A percentile compares a stretch with the other conserved stretches of the same genome.
Conservation (phyloP, 164 flowering plant species). For the Vitis amurensis region DNA sequence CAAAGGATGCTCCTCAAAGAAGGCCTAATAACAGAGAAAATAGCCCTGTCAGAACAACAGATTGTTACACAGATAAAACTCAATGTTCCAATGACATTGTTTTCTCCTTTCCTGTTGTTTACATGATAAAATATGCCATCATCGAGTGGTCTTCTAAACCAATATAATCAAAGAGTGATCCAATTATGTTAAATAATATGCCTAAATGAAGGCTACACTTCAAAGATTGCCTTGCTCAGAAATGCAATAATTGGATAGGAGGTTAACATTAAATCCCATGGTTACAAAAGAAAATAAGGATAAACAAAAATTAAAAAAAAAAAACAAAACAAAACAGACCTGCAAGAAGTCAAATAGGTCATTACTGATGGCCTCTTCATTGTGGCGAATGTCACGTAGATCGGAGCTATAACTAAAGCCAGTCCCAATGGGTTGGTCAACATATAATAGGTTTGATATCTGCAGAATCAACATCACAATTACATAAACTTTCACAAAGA, state of each 20-base stretch:
- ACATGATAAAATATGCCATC: no score
- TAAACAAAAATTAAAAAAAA: background rate
- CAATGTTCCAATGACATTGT: no score
- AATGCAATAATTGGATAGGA: no score
- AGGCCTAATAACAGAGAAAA: slow-evolving; percentile 20
- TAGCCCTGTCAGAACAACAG: background rate
- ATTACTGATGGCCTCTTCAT: slow-evolving; percentile 35
- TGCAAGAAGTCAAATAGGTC: slow-evolving; percentile 43
- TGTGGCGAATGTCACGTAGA: slow-evolving; percentile 32
- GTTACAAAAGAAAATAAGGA: background rate
- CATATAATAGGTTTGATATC: slow-evolving; percentile 38
- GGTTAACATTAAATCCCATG: no score
- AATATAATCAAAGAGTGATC: no score
- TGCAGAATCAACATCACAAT: slow-evolving; percentile 15
- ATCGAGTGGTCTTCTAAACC: no score
- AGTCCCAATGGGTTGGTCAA: slow-evolving; percentile 44
- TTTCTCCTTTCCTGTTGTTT: no score
- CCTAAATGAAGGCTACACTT: no score
- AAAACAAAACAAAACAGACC: slow-evolving; percentile 12
- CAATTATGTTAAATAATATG: no score
- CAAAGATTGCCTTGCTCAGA: no score
- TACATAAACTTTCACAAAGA: background rate
- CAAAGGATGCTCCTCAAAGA: slow-evolving; percentile 38
- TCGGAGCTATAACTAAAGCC: slow-evolving; percentile 41
- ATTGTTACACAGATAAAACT: background rate